Evolutionary conservation across 106 monocot genomes (phyloP).

Genomic region (Iris macrosiphon): DNA sequence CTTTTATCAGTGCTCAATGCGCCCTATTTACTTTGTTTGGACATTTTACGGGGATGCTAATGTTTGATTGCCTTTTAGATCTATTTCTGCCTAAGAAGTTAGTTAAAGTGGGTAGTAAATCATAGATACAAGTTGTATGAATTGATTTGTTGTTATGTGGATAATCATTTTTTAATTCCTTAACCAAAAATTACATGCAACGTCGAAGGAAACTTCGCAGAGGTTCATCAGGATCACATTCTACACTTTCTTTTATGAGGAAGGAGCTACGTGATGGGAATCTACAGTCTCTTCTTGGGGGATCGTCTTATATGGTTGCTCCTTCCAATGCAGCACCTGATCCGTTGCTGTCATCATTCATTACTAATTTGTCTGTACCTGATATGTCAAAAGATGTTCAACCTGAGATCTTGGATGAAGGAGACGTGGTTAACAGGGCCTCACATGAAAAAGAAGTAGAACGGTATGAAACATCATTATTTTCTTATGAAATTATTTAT

Average conservation of each 20-base stretch:
- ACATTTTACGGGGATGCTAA: background rate
- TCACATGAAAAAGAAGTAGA: conserved; percentile 30
- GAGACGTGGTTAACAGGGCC: conserved; percentile 13
- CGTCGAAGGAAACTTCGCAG: conserved; percentile 52
- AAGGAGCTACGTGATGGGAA: conserved; percentile 69
- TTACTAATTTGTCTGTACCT: conserved; percentile 38
- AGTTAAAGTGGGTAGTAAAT: background rate
- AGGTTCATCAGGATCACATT: conserved; percentile 43
- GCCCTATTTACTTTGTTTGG: background rate
- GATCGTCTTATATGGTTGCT: conserved; percentile 32
- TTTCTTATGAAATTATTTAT: too few species aligned
- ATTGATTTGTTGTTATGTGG: too few species aligned
- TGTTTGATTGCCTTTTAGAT: background rate
- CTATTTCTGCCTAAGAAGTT: background rate
- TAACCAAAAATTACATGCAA: conserved; percentile 55
- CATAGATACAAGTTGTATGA: background rate
- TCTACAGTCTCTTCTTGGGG: conserved; percentile 54
- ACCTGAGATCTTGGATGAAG: conserved; percentile 29
- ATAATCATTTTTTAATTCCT: conserved; percentile 23
- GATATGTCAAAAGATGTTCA: conserved; percentile 39
- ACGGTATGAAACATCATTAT: conserved; percentile 39
- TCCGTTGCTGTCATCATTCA: conserved; percentile 76
- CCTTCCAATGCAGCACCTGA: conserved; percentile 43
- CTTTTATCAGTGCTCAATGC: too few species aligned
- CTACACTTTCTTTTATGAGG: conserved; percentile 57